Evolutionary conservation across 306 rosid species (phyloP).

Genomic region (Inga laurina): DNA sequence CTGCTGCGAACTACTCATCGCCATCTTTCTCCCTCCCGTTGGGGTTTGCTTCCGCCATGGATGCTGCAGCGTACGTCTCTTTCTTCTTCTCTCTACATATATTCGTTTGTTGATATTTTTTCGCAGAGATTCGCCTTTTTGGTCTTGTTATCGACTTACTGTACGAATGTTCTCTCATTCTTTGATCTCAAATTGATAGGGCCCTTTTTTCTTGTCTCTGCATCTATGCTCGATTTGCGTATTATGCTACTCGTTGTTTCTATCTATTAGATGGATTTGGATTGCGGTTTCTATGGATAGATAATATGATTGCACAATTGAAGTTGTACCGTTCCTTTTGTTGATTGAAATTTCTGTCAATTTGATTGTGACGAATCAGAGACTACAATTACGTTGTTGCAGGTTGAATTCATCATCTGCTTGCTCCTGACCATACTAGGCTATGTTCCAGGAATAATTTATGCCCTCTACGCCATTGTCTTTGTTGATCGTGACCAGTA

Average conservation of each 20-base stretch:
- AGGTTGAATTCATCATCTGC: constrained; percentile 67
- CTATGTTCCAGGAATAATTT: constrained; percentile 67
- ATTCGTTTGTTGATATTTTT: not conserved
- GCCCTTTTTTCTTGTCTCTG: not conserved
- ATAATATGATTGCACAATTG: not conserved
- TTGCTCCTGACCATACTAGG: constrained; percentile 66
- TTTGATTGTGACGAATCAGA: not conserved
- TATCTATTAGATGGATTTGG: not conserved
- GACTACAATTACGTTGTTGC: constrained; percentile 9
- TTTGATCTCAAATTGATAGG: not conserved
- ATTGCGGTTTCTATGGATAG: not conserved
- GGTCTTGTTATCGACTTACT: not conserved
- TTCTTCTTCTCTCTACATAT: not conserved
- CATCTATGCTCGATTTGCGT: not conserved
- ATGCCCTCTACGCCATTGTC: constrained; percentile 66
- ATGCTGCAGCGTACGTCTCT: constrained; percentile 57
- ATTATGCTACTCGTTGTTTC: not conserved
- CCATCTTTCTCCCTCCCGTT: constrained; percentile 53
- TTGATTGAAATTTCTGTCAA: not conserved
- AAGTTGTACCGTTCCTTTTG: not conserved
- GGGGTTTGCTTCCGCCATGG: constrained; percentile 63
- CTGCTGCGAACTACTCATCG: constrained; percentile 50
- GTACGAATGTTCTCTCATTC: not conserved
- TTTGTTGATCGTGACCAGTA: constrained; percentile 59
- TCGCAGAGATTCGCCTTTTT: not conserved